Conservation (phyloP, 2,329 filamentous ascomycete genomes). For the Dryadomyces quercus-mongolicae region DNA sequence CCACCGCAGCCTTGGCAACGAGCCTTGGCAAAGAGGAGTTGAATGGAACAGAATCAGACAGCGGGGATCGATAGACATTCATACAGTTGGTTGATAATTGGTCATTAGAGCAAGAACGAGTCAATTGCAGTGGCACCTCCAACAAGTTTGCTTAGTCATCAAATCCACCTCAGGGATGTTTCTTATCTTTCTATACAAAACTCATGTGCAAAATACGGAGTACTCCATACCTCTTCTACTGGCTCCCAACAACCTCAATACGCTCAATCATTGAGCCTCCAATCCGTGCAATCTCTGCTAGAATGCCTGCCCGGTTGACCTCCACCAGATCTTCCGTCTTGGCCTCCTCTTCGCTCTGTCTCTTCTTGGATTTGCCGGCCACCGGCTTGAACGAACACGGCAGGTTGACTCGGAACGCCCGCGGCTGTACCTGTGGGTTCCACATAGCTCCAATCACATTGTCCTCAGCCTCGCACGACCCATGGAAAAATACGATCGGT, state of each 20-base stretch:
- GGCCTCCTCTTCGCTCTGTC: background rate
- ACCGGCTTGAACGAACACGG: slow-evolving; percentile 53
- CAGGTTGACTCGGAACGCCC: slow-evolving; percentile 59
- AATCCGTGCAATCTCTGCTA: slow-evolving; percentile 60
- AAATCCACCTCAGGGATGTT: no score
- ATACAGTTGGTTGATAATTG: no score
- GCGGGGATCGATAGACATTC: no score
- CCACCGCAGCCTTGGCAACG: no score
- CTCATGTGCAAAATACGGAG: no score
- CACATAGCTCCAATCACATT: slow-evolving; percentile 44
- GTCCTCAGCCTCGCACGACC: slow-evolving; percentile 37
- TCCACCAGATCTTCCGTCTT: slow-evolving; percentile 31
- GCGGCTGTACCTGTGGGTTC: slow-evolving; percentile 39
- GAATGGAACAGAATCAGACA: no score
- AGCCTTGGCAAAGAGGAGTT: no score
- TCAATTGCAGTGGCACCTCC: no score
- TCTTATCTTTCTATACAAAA: no score
- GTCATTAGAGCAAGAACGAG: no score
- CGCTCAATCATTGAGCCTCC: slow-evolving; percentile 55
- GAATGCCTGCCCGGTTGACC: slow-evolving; percentile 54
- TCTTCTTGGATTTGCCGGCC: background rate
- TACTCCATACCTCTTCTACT: background rate
- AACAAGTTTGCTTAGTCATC: no score
- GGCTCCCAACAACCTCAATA: slow-evolving; percentile 35
- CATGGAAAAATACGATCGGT: slow-evolving; percentile 69